Percentiles rank a stretch among this genome's conserved stretches.
These are phyloP conservation scores for Tricholoma furcatifolium DNA, from an alignment of 768 basidiomycete species.

Conservation along the genomic window DNA sequence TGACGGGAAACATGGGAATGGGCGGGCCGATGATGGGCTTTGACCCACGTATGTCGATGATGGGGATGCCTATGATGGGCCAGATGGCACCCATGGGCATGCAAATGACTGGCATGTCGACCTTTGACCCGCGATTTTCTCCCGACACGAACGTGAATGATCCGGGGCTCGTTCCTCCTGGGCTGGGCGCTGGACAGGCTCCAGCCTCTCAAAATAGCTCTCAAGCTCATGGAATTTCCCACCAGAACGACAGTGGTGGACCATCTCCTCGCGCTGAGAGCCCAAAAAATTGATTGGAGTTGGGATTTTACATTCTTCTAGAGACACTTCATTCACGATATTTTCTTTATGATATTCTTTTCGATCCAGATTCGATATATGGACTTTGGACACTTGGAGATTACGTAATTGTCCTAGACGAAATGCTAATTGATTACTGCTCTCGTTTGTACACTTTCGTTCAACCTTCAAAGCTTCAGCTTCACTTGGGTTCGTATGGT, in stretches of 20 bases:
- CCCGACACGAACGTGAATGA: conserved; percentile 35
- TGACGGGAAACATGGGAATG: conserved; percentile 21
- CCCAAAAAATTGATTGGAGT: conserved; percentile 27
- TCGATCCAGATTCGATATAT: conserved; percentile 2
- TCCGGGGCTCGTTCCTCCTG: conserved; percentile 36
- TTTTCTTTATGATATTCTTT: conserved; percentile 2
- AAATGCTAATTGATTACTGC: background rate
- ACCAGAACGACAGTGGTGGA: conserved; percentile 26
- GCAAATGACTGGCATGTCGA: conserved; percentile 65
- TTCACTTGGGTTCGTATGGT: conserved; percentile 7
- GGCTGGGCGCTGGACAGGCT: conserved; percentile 28
- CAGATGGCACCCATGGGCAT: conserved; percentile 34
- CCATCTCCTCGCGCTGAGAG: conserved; percentile 33
- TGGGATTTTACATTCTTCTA: background rate
- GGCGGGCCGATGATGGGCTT: conserved; percentile 25
- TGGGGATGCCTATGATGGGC: conserved; percentile 69
- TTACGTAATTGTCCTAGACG: conserved; percentile 12
- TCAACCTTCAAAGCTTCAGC: background rate
- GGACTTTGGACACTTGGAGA: background rate
- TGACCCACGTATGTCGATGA: conserved; percentile 84
- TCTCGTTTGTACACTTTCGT: background rate
- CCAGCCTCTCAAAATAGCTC: conserved; percentile 50
- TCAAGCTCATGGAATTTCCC: conserved; percentile 53
- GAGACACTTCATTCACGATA: conserved; percentile 2
- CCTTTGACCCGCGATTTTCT: conserved; percentile 58